Evolutionary conservation across 495 filamentous ascomycete genomes (phyloP), one percentile per base, ranked within the genome.

Genomic region (Recurvomyces mirabilis): DNA sequence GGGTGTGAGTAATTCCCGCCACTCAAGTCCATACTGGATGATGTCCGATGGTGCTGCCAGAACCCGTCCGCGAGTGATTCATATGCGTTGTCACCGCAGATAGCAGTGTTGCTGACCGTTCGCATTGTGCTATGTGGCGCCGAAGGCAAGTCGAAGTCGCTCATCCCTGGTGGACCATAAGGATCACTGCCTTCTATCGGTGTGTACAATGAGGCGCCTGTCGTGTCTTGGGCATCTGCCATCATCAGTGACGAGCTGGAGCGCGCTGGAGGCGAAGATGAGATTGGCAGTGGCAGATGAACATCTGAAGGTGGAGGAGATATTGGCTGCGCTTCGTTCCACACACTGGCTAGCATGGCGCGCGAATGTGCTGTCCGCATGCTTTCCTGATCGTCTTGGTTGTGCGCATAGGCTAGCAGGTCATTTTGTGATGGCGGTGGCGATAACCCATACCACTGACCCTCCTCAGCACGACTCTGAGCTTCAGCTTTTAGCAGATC

Each of bases 401-500:
- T n/a, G 58, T 43, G 7, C 43, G 24, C 28, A 70, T 70, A 1
- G 75, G 73, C 47, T 71, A 66, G 2, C 69, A 52, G 71, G 33
- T 79, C 73, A 9, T 70, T 69, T 47, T 79, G 74, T 45, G 77
- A 78, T 70, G 75, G 79, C 12, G 64, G 71, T 4, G 70, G 67
- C n/a, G 67, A 72, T 23, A 73, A 21, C 6, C 46, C 26, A 30
- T 77, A 66, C 23, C 71, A 68, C 20, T 61, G 68, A 1, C 37
- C 49, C 53, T 60, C 47, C 46, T 52, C 34, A 26, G 36, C 32
- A 29, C 47, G 25, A 22, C 51, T 46, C 35, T 54, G 37, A 30
- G 35, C 53, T 43, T 70, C 74, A 3, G 71, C 79, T 31, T 69
- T 66, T 49, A 68, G 68, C 7, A 96, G 67, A 48, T 96, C 89